phyloP scores from a whole-genome alignment of 305 asterid species.

The Fraxinus albicans region DNA sequence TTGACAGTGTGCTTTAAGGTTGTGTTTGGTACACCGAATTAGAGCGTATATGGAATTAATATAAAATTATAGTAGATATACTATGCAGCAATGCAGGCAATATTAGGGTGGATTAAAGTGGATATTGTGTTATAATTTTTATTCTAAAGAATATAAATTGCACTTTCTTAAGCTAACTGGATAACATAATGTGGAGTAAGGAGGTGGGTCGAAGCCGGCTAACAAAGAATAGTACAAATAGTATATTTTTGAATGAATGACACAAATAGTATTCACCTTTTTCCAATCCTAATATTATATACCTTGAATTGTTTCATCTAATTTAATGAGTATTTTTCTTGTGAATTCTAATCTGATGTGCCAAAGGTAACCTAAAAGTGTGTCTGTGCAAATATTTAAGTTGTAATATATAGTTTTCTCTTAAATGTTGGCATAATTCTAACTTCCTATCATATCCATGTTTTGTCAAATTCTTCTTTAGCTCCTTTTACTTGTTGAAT shows the following conservation, averaged over 20 bases:
- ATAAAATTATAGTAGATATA: not conserved
- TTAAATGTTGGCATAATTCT: not conserved
- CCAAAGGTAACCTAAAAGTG: not conserved
- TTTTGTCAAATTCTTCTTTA: not conserved
- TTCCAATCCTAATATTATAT: not conserved
- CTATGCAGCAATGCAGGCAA: not conserved
- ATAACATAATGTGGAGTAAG: not conserved
- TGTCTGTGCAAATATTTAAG: not conserved
- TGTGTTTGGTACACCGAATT: not conserved
- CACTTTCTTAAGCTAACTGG: not conserved
- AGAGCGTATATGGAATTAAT: not conserved
- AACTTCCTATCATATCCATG: not conserved
- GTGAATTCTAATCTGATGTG: not conserved
- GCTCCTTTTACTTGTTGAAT: not conserved
- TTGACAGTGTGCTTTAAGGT: not conserved
- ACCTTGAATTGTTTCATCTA: not conserved
- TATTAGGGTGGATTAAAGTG: not conserved
- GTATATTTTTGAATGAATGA: not conserved
- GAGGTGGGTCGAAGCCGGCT: not conserved
- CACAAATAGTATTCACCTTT: not conserved
- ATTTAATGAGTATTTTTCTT: not conserved
- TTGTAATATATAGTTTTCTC: not conserved
- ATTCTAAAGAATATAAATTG: no score
- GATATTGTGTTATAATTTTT: not conserved
- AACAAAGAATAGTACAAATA: not conserved